phyloP scores from a whole-genome alignment of 2,329 filamentous ascomycete genomes.

The Colletotrichum agaves region DNA sequence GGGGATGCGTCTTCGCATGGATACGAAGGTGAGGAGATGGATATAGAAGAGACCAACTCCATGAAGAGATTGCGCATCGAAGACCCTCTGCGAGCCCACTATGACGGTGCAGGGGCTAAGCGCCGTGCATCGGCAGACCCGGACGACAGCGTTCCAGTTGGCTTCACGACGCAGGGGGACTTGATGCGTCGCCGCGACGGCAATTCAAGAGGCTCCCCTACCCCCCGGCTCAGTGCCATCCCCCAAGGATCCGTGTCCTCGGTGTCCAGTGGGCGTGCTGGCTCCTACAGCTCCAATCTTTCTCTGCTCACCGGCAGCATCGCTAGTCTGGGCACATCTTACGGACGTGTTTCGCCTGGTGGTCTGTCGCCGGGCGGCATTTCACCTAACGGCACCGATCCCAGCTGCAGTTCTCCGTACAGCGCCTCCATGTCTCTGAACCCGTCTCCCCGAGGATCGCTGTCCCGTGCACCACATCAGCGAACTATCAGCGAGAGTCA shows the following conservation, averaged over 20 bases:
- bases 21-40: conserved; percentile 58
- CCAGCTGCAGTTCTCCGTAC: conserved; percentile 60
- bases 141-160: conserved; percentile 50
- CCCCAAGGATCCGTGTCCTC: conserved; percentile 59
- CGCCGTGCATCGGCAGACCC: conserved; percentile 66
- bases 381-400: conserved; percentile 57
- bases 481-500: conserved; percentile 56
- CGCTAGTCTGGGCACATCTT: conserved; percentile 53
- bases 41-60: conserved; percentile 62
- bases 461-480: conserved; percentile 57
- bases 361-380: conserved; percentile 58
- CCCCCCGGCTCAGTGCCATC: conserved; percentile 59
- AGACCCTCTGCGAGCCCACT: conserved; percentile 50
- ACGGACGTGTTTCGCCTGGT: conserved; percentile 58
- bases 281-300: conserved; percentile 59
- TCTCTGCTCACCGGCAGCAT: conserved; percentile 56
- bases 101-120: conserved; percentile 60
- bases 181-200: conserved; percentile 60
- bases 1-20: conserved; percentile 60
- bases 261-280: conserved; percentile 55
- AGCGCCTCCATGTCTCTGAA: conserved; percentile 59
- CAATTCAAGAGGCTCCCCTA: conserved; percentile 62
- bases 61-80: conserved; percentile 64
- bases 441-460: conserved; percentile 60
- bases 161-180: conserved; percentile 51